Conservation (phyloP, 768 basidiomycete genomes). For the Ramaria sp. region DNA sequence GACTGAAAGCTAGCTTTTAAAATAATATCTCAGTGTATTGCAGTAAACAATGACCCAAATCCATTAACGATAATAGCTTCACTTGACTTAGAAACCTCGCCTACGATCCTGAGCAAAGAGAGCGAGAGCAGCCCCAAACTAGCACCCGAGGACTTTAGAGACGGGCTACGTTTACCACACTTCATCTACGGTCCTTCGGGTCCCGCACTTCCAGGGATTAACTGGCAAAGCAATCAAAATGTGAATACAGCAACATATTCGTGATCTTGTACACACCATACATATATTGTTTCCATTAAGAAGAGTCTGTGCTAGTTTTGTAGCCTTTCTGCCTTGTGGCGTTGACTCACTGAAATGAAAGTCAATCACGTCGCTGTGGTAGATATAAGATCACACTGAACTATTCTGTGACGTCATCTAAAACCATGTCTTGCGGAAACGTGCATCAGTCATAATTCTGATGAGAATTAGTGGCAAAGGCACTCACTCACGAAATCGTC, state of each 20-base stretch:
- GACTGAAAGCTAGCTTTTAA: too few relatives aligned
- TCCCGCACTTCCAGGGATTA: conserved; percentile 7
- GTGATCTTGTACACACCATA: conserved; percentile 52
- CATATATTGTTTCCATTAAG: conserved; percentile 95
- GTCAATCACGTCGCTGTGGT: not conserved
- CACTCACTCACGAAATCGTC: conserved; percentile 99
- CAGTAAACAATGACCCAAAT: too few relatives aligned
- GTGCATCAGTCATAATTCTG: not conserved
- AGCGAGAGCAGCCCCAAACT: too few relatives aligned
- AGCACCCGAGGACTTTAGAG: too few relatives aligned
- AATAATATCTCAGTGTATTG: too few relatives aligned
- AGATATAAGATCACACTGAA: conserved; percentile 28
- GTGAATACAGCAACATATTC: not conserved
- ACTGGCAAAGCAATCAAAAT: not conserved
- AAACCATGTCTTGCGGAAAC: conserved; percentile 64
- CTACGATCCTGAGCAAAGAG: too few relatives aligned
- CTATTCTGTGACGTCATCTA: conserved; percentile 97
- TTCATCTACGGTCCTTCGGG: not conserved
- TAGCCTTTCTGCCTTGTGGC: conserved; percentile 70
- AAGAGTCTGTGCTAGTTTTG: conserved; percentile 76
- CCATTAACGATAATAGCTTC: too few relatives aligned
- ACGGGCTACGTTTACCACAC: too few relatives aligned
- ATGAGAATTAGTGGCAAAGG: not conserved
- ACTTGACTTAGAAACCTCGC: too few relatives aligned
- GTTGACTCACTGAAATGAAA: conserved; percentile 59